Evolutionary conservation across 495 filamentous ascomycete genomes (phyloP), one percentile per base, ranked within the genome.

Genomic region (Xylaria castorea): DNA sequence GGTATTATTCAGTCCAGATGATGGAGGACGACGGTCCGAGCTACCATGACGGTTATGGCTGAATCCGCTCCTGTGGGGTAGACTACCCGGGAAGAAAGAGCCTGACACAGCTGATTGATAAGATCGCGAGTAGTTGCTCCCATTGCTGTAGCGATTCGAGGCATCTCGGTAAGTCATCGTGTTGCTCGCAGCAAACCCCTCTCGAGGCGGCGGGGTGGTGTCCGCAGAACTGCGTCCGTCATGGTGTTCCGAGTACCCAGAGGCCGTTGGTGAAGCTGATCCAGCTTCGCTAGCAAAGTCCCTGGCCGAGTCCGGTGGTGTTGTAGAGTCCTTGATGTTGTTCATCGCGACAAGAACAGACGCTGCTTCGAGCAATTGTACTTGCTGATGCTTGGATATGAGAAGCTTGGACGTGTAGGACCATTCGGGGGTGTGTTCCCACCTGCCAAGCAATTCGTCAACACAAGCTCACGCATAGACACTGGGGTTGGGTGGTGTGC

Each of bases 361-460:
- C 51, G 96, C 96, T 18, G 96, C 96, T 84, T 99, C 97, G 66
- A 99, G 88, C 55, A 99, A 89, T 80, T 99, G 96, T 71, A 99
- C 96, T 84, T 99, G 96, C 85, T 99, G 96, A 80, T 99, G 96
- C 89, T 99, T 99, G 72, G 96, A 98, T 75, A 99, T 99, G 74
- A 98, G 89, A 75, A 98, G 89, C 83, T 99, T 99, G 77, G 96
- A 98, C 55, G 96, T 99, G 83, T 91, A 92, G 48, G 94, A 91
- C 96, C 96, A 99, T 87, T 97, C 94, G 77, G 97, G 97, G 83
- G 96, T 95, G 83, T 99, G 96, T 86, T 99, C 96, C 96, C 96
- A 99, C 88, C 96, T 99, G 89, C 79, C 80, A 81, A 88, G 76
- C 75, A 78, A 76, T 66, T 78, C 78, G 78, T 80, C 78, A 80